A percentile compares a stretch with the other conserved stretches of the same genome.
These are phyloP conservation scores for Farysia itapuensis DNA, from an alignment of 1,284 basidiomycete species.

Conservation along the genomic window DNA sequence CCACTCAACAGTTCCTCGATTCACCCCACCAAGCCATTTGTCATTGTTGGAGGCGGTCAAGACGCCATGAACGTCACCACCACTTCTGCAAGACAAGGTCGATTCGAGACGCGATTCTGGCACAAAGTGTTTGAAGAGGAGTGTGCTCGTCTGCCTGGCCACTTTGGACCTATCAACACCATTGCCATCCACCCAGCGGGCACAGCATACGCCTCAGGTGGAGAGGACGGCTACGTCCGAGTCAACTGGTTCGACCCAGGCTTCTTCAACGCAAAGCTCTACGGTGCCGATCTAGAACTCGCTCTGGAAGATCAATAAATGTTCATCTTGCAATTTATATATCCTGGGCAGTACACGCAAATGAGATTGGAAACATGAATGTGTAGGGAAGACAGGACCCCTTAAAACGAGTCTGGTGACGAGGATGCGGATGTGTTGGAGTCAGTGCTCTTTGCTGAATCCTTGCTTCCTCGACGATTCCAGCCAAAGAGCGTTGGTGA, in stretches of 20 bases:
- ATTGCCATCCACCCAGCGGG: constrained; percentile 91
- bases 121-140: constrained; percentile 98
- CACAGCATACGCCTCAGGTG: constrained; percentile 86
- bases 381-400: too few relatives aligned
- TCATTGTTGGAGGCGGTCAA: constrained; percentile 83
- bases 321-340: too few relatives aligned
- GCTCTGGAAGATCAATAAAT: constrained; percentile 55
- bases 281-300: constrained; percentile 56
- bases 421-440: too few relatives aligned
- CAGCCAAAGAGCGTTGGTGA: too few relatives aligned
- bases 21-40: constrained; percentile 78
- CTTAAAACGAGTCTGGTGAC: too few relatives aligned
- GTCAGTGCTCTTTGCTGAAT: too few relatives aligned
- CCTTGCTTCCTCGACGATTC: too few relatives aligned
- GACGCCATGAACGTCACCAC: constrained; percentile 98
- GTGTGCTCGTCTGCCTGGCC: constrained; percentile 75
- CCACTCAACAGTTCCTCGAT: constrained; percentile 93
- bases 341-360: too few relatives aligned
- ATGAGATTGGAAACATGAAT: too few relatives aligned
- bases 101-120: constrained; percentile 98
- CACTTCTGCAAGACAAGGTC: constrained; percentile 87
- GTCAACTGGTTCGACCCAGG: constrained; percentile 59
- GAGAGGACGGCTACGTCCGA: constrained; percentile 81
- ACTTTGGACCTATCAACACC: constrained; percentile 96
- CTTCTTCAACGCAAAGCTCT: constrained; percentile 57